These are phyloP conservation scores for Pythium sp. DNA, from an alignment of 352 stramenopile genomes.

Conservation along the genomic window DNA sequence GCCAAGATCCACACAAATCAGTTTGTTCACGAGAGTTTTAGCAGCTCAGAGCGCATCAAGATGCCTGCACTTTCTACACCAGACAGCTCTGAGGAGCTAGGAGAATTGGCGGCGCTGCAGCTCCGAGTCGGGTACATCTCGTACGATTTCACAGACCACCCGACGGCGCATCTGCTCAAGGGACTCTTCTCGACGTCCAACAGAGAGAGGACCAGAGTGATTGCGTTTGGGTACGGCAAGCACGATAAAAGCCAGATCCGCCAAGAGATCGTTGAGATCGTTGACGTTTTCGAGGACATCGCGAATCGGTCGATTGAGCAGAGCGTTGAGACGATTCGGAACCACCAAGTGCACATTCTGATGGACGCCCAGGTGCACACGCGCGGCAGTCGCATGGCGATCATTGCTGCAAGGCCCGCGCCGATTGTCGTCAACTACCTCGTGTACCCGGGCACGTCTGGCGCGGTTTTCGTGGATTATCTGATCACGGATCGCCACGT, in stretches of 20 bases:
- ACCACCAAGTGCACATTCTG: constrained; percentile 50
- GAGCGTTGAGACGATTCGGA: constrained; percentile 32
- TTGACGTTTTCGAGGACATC: constrained; percentile 61
- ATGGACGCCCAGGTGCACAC: constrained; percentile 85
- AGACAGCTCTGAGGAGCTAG: neutral
- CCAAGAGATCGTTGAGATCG: constrained; percentile 25
- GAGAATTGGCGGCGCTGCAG: neutral
- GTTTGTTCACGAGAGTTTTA: constrained; percentile 7
- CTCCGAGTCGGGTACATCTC: constrained; percentile 77
- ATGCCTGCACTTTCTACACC: constrained; percentile 1
- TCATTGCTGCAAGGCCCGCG: constrained; percentile 49
- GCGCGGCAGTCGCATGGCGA: constrained; percentile 42
- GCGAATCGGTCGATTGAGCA: constrained; percentile 34
- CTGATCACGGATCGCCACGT: constrained; percentile 63
- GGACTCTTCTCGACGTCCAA: constrained; percentile 59
- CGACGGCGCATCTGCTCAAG: constrained; percentile 74
- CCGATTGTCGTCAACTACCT: constrained; percentile 81
- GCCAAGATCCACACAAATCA: constrained; percentile 31
- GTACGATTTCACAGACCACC: constrained; percentile 81
- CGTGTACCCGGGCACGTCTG: constrained; percentile 77
- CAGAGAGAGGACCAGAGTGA: constrained; percentile 19
- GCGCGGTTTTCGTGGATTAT: constrained; percentile 77
- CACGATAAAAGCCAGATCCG: constrained; percentile 56
- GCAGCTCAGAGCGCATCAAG: neutral
- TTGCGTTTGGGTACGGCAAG: constrained; percentile 60